Evolutionary conservation across 371 early-diverging fungal genomes (phyloP), one percentile per base, ranked within the genome.

Genomic region (Rhizopus sp.): DNA sequence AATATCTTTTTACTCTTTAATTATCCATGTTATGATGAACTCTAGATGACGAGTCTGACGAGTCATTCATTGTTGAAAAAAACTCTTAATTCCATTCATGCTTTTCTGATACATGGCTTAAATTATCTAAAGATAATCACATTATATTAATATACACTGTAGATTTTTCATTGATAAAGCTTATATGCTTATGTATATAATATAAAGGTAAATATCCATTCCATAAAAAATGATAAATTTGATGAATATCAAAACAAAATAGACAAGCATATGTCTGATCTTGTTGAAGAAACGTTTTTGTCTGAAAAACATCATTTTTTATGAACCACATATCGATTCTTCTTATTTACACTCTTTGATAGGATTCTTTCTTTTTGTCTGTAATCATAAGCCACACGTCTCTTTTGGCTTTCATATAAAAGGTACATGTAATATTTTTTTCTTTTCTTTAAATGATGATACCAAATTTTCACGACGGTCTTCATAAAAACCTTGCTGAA

Each of bases 1-100:
- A 13, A 38, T 56, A 31, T 33, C 54, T 48, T 38, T 46, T 31
- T 58, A 30, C 30, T 50, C 45, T 57, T 51, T 39, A 17, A 35
- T 30, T 48, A 53, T 49, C 48, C 52, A 68, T 58, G 69, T 70
- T 78, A 83, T 81, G 83, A 83, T 59, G 68, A 49, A 44, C 37
- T 52, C 70, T 85, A 85, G 86, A 85, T 85, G 86, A 85, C 86
- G 86, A 85, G 86, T 85, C 86, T 72, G 86, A 85, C 68, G 84
- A 85, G 86, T 82, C 64, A 66, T 82, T 85, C 84, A 64, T 67
- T 85, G 86, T 80, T 72, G 86, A 85, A 55, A 84, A 65, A 72
- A 69, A 66, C 58, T 69, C 74, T 73, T 68, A 68, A 66, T 80
- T 75, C 82, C 81, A 82, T 84, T 84, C 84, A 84, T 84, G 84